A percentile compares a stretch with the other conserved stretches of the same genome.
phyloP scores from a whole-genome alignment of 441 rosid genomes.

The Populus hybrid region DNA sequence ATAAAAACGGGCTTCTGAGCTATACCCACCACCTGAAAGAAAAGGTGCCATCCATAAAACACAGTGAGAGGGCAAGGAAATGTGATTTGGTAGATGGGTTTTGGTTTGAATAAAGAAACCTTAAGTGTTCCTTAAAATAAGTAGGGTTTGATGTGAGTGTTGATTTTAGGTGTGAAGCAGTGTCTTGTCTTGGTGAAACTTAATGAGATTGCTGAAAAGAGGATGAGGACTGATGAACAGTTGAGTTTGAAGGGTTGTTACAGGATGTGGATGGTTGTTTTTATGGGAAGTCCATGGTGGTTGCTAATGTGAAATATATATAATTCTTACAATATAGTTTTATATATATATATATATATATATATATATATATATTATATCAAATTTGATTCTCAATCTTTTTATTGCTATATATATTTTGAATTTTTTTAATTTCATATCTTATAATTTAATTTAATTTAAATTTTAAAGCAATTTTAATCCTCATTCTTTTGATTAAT shows the following conservation, averaged over 20 bases:
- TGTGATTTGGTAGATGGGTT: slow-evolving; percentile 13
- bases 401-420: too few relatives aligned
- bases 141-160: slow-evolving; percentile 29
- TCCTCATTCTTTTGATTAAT: too few relatives aligned
- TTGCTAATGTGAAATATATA: not conserved
- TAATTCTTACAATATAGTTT: too few relatives aligned
- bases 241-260: slow-evolving; percentile 27
- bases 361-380: too few relatives aligned
- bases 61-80: slow-evolving; percentile 41
- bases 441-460: too few relatives aligned
- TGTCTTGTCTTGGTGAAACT: slow-evolving; percentile 31
- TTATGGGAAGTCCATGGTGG: slow-evolving; percentile 24
- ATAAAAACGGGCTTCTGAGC: slow-evolving; percentile 89
- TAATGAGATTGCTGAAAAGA: slow-evolving; percentile 42
- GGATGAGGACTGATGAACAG: slow-evolving; percentile 35
- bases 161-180: slow-evolving; percentile 33
- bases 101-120: slow-evolving; percentile 19
- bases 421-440: too few relatives aligned
- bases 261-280: slow-evolving; percentile 6
- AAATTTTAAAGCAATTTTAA: too few relatives aligned
- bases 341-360: too few relatives aligned
- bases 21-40: slow-evolving; percentile 90
- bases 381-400: too few relatives aligned
- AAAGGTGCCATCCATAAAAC: slow-evolving; percentile 91
- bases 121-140: slow-evolving; percentile 24